Percentiles rank a stretch among this genome's conserved stretches.
Evolutionary conservation across 2,329 filamentous ascomycete species (phyloP).

Genomic region (Penicillium sp.): DNA sequence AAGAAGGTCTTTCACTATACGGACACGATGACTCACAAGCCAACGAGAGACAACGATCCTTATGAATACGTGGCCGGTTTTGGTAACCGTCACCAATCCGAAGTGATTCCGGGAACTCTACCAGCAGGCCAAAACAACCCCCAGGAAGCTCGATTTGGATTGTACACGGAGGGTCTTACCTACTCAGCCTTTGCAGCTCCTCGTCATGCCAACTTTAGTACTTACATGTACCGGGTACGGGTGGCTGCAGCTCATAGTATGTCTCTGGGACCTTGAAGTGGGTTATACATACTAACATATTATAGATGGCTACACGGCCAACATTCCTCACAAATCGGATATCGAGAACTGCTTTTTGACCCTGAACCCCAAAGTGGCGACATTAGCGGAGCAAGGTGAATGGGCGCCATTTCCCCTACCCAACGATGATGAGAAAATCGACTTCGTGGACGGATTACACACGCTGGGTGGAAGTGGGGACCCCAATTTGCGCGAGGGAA

Average conservation of each 20-base stretch:
- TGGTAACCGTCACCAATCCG: conserved; percentile 32
- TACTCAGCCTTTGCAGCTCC: background rate
- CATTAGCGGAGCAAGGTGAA: conserved; percentile 53
- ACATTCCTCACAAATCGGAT: background rate
- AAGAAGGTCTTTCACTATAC: conserved; percentile 33
- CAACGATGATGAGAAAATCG: conserved; percentile 44
- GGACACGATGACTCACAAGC: conserved; percentile 29
- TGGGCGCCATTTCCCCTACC: conserved; percentile 58
- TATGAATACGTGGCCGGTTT: conserved; percentile 33
- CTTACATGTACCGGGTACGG: background rate
- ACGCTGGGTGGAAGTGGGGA: conserved; percentile 56
- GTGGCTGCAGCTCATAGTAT: background rate
- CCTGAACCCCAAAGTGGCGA: background rate
- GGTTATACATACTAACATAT: background rate
- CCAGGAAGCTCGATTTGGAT: conserved; percentile 31
- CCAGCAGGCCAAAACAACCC: conserved; percentile 35
- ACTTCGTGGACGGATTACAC: conserved; percentile 56
- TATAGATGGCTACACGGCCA: background rate
- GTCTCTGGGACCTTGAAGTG: background rate
- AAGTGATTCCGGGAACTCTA: conserved; percentile 33
- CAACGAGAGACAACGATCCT: conserved; percentile 30
- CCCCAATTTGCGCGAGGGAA: conserved; percentile 53
- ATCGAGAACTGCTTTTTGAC: background rate
- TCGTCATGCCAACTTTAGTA: background rate
- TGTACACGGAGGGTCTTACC: conserved; percentile 26